phyloP scores from a whole-genome alignment of 2,329 filamentous ascomycete genomes.

The Lasiodiplodia hormozganensis region DNA sequence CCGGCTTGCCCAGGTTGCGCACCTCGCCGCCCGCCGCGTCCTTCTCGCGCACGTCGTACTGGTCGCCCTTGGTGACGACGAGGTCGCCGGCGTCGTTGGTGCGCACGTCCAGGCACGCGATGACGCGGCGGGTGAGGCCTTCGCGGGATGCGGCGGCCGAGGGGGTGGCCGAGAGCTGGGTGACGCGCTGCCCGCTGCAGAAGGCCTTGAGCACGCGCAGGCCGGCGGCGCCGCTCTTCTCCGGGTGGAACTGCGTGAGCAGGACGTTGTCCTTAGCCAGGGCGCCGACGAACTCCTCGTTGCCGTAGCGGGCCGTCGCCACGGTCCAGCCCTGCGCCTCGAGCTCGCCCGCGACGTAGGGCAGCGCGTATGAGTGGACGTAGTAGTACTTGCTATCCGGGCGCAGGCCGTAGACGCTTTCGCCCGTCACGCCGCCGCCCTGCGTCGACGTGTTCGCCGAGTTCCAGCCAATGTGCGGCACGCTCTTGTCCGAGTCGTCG shows the following conservation, averaged over 20 bases:
- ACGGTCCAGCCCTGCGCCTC: conserved; percentile 88
- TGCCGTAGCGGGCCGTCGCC: conserved; percentile 87
- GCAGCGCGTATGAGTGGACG: conserved; percentile 90
- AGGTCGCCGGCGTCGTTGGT: conserved; percentile 93
- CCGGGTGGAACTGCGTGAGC: conserved; percentile 95
- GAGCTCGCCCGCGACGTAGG: conserved; percentile 74
- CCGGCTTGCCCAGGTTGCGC: conserved; percentile 93
- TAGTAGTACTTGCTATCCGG: conserved; percentile 97
- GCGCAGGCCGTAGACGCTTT: conserved; percentile 77
- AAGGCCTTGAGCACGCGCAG: conserved; percentile 85
- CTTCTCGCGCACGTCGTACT: conserved; percentile 98
- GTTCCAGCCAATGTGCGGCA: conserved; percentile 99
- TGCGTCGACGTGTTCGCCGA: conserved; percentile 71
- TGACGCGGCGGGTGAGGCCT: conserved; percentile 89
- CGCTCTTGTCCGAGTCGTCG: conserved; percentile 77
- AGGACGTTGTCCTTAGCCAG: conserved; percentile 85
- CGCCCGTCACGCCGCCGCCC: conserved; percentile 46
- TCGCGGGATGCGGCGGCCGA: conserved; percentile 53
- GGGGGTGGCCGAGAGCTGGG: conserved; percentile 56
- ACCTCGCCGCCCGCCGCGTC: conserved; percentile 66
- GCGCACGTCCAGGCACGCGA: conserved; percentile 94
- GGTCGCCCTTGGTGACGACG: conserved; percentile 97
- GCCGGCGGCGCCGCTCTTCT: conserved; percentile 93
- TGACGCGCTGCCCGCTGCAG: conserved; percentile 71
- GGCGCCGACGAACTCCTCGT: conserved; percentile 90